These are phyloP conservation scores for Nakazawaea wickerhamii DNA, from an alignment of 805 yeast genomes.

Conservation along the genomic window DNA sequence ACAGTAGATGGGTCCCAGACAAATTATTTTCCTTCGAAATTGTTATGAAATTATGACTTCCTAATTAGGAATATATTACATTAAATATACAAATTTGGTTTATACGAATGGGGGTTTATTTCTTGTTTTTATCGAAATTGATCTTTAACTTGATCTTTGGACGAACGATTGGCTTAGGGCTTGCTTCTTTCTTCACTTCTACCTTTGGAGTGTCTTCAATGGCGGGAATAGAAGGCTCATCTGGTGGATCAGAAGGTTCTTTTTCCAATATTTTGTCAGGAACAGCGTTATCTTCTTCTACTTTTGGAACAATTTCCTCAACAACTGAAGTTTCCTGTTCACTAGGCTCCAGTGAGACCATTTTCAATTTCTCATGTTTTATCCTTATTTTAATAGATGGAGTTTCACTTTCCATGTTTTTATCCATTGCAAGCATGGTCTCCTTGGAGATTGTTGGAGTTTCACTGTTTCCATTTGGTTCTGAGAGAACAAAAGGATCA, in stretches of 20 bases:
- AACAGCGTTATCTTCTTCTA: not conserved
- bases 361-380: not conserved
- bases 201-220: too few species aligned
- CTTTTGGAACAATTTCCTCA: not conserved
- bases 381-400: slow-evolving; percentile 1
- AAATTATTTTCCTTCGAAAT: too few species aligned
- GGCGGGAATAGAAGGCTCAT: too few species aligned
- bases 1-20: too few species aligned
- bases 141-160: slow-evolving; percentile 8
- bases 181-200: not conserved
- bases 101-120: not conserved
- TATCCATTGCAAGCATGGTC: not conserved
- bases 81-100: not conserved
- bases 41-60: not conserved
- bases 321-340: not conserved
- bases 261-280: too few species aligned
- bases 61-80: not conserved
- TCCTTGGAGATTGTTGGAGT: not conserved
- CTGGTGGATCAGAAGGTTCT: too few species aligned
- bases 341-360: not conserved
- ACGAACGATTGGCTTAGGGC: not conserved
- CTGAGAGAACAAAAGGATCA: slow-evolving; percentile 19
- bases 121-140: not conserved
- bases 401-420: not conserved
- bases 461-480: not conserved